Evolutionary conservation across 345 rosid genomes (phyloP).

Genomic region (Salix arbutifolia): DNA sequence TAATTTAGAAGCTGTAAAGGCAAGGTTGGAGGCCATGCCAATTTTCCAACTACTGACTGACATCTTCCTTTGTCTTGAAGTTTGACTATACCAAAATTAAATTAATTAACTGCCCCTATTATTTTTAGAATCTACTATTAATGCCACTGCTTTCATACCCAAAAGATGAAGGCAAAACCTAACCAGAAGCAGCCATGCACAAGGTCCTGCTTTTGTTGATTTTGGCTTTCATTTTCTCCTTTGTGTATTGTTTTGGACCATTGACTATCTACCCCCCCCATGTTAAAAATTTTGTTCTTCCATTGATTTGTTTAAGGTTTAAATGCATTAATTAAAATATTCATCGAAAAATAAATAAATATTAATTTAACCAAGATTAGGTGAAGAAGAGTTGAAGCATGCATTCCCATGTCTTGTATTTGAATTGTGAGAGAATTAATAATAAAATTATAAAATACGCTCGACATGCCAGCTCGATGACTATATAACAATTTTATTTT

Average conservation of each 20-base stretch:
- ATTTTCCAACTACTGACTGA: conserved; percentile 64
- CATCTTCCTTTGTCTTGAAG: conserved; percentile 49
- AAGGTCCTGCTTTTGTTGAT: background rate
- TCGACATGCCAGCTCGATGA: no score
- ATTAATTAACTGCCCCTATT: conserved; percentile 19
- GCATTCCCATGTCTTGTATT: background rate
- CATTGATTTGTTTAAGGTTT: background rate
- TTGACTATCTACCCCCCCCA: background rate
- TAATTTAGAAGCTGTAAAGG: conserved; percentile 56
- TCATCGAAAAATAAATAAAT: no score
- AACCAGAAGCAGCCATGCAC: background rate
- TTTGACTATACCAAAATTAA: conserved; percentile 33
- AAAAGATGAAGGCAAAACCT: background rate
- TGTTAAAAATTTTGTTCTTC: background rate
- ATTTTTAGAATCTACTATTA: conserved; percentile 25
- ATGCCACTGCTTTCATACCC: conserved; percentile 19
- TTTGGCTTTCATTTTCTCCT: background rate
- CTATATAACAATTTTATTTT: no score
- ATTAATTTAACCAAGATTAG: no score
- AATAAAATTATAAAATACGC: no score
- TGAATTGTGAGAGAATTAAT: background rate
- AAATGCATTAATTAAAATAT: no score
- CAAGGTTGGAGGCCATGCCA: conserved; percentile 46
- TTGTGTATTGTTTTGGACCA: background rate
- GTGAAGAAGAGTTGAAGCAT: background rate